These are phyloP conservation scores for Rhododendron griersonianum DNA, from an alignment of 148 eudicot species.

Conservation along the genomic window DNA sequence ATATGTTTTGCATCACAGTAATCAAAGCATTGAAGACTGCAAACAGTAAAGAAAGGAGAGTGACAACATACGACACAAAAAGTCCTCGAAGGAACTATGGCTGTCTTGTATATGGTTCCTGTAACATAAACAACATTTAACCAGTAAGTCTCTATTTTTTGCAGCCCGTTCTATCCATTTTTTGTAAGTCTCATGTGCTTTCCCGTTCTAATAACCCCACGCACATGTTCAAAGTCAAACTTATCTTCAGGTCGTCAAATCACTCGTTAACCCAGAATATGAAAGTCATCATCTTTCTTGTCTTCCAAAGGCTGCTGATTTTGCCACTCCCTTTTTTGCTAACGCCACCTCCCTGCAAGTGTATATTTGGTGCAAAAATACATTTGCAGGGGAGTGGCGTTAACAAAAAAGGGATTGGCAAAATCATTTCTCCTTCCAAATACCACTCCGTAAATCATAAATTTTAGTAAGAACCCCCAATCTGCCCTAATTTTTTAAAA, in stretches of 20 bases:
- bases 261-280: background rate
- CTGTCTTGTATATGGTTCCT: constrained; percentile 93
- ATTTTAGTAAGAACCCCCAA: background rate
- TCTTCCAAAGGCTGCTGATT: too few relatives aligned
- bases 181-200: background rate
- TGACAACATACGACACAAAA: constrained; percentile 69
- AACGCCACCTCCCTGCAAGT: too few relatives aligned
- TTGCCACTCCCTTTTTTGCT: too few relatives aligned
- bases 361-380: too few relatives aligned
- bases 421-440: too few relatives aligned
- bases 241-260: background rate
- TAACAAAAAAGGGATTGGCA: too few relatives aligned
- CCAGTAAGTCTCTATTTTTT: background rate
- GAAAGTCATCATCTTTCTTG: background rate
- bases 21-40: background rate
- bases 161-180: background rate
- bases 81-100: constrained; percentile 82
- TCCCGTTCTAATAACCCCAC: background rate
- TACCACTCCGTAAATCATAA: background rate
- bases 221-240: background rate
- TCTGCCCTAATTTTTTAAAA: background rate
- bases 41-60: constrained; percentile 15
- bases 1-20: constrained; percentile 1
- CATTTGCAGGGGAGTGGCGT: too few relatives aligned
- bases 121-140: constrained; percentile 25